These are phyloP conservation scores for Yamadazyma pseudoaaseri DNA, from an alignment of 1,139 yeast species.

Conservation along the genomic window DNA sequence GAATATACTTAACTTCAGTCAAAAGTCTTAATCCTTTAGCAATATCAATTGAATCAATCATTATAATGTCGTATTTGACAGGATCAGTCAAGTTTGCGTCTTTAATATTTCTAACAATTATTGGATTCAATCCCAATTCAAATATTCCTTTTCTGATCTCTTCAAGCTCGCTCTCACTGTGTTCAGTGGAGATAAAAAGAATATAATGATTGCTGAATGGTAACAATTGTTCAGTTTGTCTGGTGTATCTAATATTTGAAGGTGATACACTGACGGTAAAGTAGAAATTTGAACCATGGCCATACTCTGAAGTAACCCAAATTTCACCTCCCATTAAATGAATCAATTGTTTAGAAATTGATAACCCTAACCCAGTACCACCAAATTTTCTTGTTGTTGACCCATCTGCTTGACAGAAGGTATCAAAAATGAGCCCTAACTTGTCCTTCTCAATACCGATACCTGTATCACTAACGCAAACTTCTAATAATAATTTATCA, in stretches of 20 bases:
- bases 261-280: slow-evolving; percentile 79
- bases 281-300: slow-evolving; percentile 79
- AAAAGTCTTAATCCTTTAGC: slow-evolving; percentile 67
- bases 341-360: slow-evolving; percentile 82
- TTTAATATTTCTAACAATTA: slow-evolving; percentile 49
- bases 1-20: slow-evolving; percentile 78
- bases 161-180: slow-evolving; percentile 48
- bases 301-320: slow-evolving; percentile 81
- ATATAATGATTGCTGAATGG: slow-evolving; percentile 74
- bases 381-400: slow-evolving; percentile 90
- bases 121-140: slow-evolving; percentile 48
- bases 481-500: slow-evolving; percentile 68
- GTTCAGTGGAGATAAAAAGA: slow-evolving; percentile 67
- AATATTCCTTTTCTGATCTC: slow-evolving; percentile 42
- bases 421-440: slow-evolving; percentile 78
- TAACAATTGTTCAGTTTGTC: slow-evolving; percentile 66
- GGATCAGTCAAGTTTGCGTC: slow-evolving; percentile 54
- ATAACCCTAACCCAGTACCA: slow-evolving; percentile 85
- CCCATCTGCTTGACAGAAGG: slow-evolving; percentile 91
- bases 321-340: slow-evolving; percentile 90
- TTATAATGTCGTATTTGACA: slow-evolving; percentile 71
- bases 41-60: slow-evolving; percentile 74
- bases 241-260: slow-evolving; percentile 60
- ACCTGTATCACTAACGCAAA: slow-evolving; percentile 87
- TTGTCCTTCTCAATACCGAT: slow-evolving; percentile 85